These are phyloP conservation scores for Potentilla sterilis DNA, from an alignment of 306 rosid genomes.

Conservation along the genomic window DNA sequence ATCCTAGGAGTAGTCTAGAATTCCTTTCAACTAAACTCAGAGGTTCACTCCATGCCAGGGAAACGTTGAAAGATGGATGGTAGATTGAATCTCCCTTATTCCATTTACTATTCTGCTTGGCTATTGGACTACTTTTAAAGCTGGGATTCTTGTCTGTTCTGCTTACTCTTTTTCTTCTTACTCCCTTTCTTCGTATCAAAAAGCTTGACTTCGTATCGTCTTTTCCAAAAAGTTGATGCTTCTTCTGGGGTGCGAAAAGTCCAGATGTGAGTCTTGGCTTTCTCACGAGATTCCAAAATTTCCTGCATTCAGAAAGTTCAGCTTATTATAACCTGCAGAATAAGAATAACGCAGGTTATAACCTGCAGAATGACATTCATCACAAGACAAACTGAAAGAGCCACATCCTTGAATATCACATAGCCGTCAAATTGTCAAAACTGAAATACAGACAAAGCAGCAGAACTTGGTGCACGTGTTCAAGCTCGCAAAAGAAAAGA, in stretches of 20 bases:
- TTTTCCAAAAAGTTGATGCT: slow-evolving; percentile 60
- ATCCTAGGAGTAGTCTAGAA: not conserved
- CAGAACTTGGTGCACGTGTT: not conserved
- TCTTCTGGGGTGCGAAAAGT: slow-evolving; percentile 67
- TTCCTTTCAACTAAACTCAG: not conserved
- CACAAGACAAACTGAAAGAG: not conserved
- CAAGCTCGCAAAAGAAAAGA: not conserved
- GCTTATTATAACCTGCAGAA: no score
- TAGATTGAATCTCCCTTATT: slow-evolving; percentile 22
- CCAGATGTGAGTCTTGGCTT: slow-evolving; percentile 69
- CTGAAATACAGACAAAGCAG: not conserved
- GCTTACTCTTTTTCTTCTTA: no score
- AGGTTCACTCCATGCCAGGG: not conserved
- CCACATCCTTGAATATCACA: not conserved
- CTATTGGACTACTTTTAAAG: no score
- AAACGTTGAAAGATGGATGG: not conserved
- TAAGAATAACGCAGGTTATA: no score
- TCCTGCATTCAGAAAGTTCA: slow-evolving; percentile 52
- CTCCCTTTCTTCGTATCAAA: slow-evolving; percentile 30
- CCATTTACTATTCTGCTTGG: slow-evolving; percentile 12
- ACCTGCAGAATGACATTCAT: not conserved
- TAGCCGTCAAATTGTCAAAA: not conserved
- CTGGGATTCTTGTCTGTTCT: no score
- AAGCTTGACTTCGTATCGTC: slow-evolving; percentile 44
- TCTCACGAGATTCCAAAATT: slow-evolving; percentile 65